Evolutionary conservation across 805 yeast genomes (phyloP), one percentile per base, ranked within the genome.

Genomic region (Pichia sporocuriosa): DNA sequence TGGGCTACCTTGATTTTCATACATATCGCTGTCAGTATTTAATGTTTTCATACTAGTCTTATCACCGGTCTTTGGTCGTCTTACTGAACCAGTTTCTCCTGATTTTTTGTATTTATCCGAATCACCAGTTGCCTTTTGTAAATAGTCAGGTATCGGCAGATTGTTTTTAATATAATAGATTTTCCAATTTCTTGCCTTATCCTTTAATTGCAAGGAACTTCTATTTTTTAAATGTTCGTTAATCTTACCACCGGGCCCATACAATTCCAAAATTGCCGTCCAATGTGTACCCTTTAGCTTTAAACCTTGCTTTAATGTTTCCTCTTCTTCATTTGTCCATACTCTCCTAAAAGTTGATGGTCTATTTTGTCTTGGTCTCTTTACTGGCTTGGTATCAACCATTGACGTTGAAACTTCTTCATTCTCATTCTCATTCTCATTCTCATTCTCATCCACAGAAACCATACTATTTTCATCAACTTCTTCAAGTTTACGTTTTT

Each of bases 131-230:
- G 90, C 97, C 48, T 82, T 79, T 40, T 68, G 69, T 45, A 93
- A 65, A 54, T 86, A 89, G 3, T 73, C 79, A 0, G 98, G 98
- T 3, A 90, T 75, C 9, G 84, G 82, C 28, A 79, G 61, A 1
- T 84, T 84, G 39, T 79, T 73, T 55, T 87, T 84, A 44, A 88
- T 65, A 58, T 82, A 87, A 50, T 81, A 80, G 75, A 89, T 75
- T 59, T 93, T 93, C 87, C 96, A 84, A 58, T 93, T 93, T 50
- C 98, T 73, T 0, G 97, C 97, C 59, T 93, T 93, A 59, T 93
- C 98, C 61, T 93, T 93, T 44, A 93, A 70, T 58, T 93, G 98
- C 15, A 90, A 86, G 55, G 88, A 95, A 4, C 84, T 81, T 57
- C 98, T 70, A 58, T 87, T 84, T 61, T 87, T 90, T 51, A 93